phyloP scores from a whole-genome alignment of 2,329 filamentous ascomycete species.

The Zasmidium angulare region DNA sequence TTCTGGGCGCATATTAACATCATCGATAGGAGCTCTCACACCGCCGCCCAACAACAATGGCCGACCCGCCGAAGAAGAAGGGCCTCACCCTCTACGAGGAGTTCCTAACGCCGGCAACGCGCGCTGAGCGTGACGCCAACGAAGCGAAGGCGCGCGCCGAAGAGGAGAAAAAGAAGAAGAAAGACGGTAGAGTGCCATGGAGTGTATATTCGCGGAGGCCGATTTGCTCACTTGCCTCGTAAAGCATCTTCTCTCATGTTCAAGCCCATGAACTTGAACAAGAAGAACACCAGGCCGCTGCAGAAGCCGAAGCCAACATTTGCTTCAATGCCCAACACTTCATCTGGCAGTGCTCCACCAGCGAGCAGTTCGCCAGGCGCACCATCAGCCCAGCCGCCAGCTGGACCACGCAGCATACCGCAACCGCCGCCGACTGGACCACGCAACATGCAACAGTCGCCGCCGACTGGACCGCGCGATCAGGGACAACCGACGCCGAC shows the following conservation, averaged over 20 bases:
- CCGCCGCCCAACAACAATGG: too few species aligned
- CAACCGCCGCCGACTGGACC: constrained; percentile 31
- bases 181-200: constrained; percentile 58
- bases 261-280: constrained; percentile 70
- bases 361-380: constrained; percentile 25
- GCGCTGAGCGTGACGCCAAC: constrained; percentile 62
- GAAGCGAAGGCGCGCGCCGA: constrained; percentile 51
- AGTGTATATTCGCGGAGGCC: constrained; percentile 35
- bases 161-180: constrained; percentile 55
- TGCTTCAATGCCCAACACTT: constrained; percentile 30
- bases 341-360: constrained; percentile 19
- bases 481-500: constrained; percentile 39
- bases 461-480: constrained; percentile 16
- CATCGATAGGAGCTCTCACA: too few species aligned
- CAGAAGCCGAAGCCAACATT: constrained; percentile 63
- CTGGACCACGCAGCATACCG: constrained; percentile 33
- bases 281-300: constrained; percentile 55
- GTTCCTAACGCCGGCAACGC: constrained; percentile 63
- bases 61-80: constrained; percentile 28
- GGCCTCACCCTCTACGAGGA: constrained; percentile 64
- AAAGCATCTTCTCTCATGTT: constrained; percentile 74
- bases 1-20: too few species aligned
- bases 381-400: constrained; percentile 12
- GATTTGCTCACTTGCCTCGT: constrained; percentile 48
- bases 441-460: constrained; percentile 38